Evolutionary conservation across 73 alveolate genomes (phyloP).

Genomic region (Tetrahymena malaccensis): DNA sequence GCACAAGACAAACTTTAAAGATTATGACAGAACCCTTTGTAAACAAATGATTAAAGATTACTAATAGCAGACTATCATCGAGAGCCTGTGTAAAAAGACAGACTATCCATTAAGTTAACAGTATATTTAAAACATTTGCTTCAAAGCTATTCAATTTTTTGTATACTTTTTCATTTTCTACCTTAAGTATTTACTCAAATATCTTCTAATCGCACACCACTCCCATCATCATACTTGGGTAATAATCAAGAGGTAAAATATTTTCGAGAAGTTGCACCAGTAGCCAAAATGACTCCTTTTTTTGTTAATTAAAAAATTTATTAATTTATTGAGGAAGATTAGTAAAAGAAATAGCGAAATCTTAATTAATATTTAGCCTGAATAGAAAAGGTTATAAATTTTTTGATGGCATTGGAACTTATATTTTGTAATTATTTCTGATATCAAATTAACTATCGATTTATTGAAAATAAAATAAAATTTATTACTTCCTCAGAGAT

Average conservation of each 20-base stretch:
- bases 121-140: conserved; percentile 3
- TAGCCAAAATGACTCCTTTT: conserved; percentile 34
- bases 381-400: not conserved
- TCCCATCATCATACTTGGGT: conserved; percentile 21
- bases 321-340: not conserved
- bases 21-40: not conserved
- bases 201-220: conserved; percentile 23
- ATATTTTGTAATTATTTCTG: not conserved
- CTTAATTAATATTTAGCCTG: not conserved
- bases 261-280: conserved; percentile 18
- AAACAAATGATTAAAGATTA: not conserved
- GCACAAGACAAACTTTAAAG: not conserved
- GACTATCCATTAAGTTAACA: conserved; percentile 22
- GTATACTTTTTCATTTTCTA: not conserved
- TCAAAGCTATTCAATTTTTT: not conserved
- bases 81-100: conserved; percentile 11
- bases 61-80: not conserved
- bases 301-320: not conserved
- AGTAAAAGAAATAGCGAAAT: not conserved
- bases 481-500: not conserved
- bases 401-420: not conserved
- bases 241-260: conserved; percentile 24
- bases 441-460: not conserved
- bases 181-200: not conserved
- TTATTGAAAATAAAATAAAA: not conserved